These are phyloP conservation scores for Teunomyces stri DNA, from an alignment of 805 yeast genomes.

Conservation along the genomic window DNA sequence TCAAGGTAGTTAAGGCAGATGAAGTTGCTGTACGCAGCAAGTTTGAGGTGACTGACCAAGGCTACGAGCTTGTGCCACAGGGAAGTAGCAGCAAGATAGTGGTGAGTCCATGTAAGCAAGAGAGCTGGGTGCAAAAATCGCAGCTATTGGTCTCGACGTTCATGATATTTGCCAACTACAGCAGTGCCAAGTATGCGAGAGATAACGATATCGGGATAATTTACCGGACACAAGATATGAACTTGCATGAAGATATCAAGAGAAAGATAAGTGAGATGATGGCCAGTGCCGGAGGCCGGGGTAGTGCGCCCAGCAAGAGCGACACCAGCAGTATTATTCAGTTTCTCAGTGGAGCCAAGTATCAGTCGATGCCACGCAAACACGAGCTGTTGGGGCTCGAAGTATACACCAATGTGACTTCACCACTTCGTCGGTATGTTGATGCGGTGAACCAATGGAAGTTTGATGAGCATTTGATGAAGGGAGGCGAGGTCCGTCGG, in stretches of 20 bases:
- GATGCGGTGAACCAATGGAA: slow-evolving; percentile 70
- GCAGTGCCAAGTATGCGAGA: slow-evolving; percentile 49
- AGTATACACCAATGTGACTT: slow-evolving; percentile 72
- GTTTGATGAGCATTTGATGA: slow-evolving; percentile 9
- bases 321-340: slow-evolving; percentile 35
- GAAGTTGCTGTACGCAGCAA: background rate
- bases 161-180: slow-evolving; percentile 77
- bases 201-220: slow-evolving; percentile 51
- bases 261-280: slow-evolving; percentile 23
- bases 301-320: background rate
- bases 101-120: slow-evolving; percentile 9
- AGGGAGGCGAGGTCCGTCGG: background rate
- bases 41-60: slow-evolving; percentile 8
- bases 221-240: slow-evolving; percentile 39
- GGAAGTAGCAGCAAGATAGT: slow-evolving; percentile 12
- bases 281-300: slow-evolving; percentile 2
- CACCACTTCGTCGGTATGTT: slow-evolving; percentile 26
- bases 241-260: slow-evolving; percentile 19
- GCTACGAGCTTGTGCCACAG: slow-evolving; percentile 15
- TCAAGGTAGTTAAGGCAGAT: slow-evolving; percentile 10
- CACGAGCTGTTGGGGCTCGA: slow-evolving; percentile 67
- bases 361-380: slow-evolving; percentile 39
- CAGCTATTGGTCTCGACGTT: slow-evolving; percentile 72
- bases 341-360: slow-evolving; percentile 52
- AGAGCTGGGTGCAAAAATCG: slow-evolving; percentile 43